Evolutionary conservation across 1,284 basidiomycete species (phyloP).

Genomic region (Pyrrhoderma noxium): DNA sequence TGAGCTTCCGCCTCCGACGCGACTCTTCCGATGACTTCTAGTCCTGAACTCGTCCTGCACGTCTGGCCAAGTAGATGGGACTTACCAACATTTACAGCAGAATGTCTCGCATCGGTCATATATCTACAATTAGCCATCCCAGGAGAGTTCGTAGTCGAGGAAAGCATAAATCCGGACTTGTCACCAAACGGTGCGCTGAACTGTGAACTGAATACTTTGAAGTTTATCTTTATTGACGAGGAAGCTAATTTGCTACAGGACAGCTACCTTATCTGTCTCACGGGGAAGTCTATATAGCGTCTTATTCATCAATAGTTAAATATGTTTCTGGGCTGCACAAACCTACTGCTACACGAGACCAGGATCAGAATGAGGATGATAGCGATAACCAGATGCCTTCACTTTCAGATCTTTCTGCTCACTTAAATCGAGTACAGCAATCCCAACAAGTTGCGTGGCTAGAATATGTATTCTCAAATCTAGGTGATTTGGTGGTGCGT

Average conservation of each 20-base stretch:
- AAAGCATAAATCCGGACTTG: slow-evolving; percentile 61
- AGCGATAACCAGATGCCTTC: slow-evolving; percentile 20
- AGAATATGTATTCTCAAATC: slow-evolving; percentile 54
- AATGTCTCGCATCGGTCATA: slow-evolving; percentile 55
- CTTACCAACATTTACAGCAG: slow-evolving; percentile 57
- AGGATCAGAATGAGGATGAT: slow-evolving; percentile 8
- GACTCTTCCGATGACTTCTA: too few species aligned
- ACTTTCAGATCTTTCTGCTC: slow-evolving; percentile 36
- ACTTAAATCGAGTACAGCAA: slow-evolving; percentile 31
- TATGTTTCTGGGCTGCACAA: slow-evolving; percentile 43
- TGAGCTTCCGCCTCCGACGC: too few species aligned
- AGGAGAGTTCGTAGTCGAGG: slow-evolving; percentile 50
- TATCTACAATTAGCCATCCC: slow-evolving; percentile 62
- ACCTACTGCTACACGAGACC: slow-evolving; percentile 23
- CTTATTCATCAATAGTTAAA: slow-evolving; percentile 53
- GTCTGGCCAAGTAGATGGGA: slow-evolving; percentile 64
- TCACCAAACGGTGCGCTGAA: slow-evolving; percentile 62
- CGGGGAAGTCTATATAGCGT: slow-evolving; percentile 41
- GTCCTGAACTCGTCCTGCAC: slow-evolving; percentile 35
- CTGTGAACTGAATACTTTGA: not conserved
- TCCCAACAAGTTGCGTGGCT: slow-evolving; percentile 53
- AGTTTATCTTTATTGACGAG: not conserved
- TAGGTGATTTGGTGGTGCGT: slow-evolving; percentile 66
- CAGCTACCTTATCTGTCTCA: slow-evolving; percentile 64
- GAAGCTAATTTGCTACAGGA: slow-evolving; percentile 34